Evolutionary conservation across 2,329 filamentous ascomycete genomes (phyloP).

Genomic region (Verticillium longisporum): DNA sequence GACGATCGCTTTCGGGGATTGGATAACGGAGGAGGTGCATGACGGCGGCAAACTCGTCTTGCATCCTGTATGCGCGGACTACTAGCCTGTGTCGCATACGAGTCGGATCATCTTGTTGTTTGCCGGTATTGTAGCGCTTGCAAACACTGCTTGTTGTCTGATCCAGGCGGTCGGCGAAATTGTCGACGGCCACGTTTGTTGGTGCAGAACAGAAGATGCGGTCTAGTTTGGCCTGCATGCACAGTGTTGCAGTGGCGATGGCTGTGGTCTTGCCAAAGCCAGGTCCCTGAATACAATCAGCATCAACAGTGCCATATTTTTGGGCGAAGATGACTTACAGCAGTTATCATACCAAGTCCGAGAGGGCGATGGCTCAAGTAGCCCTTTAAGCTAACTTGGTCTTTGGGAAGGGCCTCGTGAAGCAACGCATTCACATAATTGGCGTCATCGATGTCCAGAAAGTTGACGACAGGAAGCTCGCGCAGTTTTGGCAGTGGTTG

Average conservation of each 20-base stretch:
- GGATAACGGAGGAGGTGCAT: neutral
- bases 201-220: slow-evolving; percentile 8
- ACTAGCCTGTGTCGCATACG: slow-evolving; percentile 2
- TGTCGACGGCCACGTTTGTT: slow-evolving; percentile 9
- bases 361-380: neutral
- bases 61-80: neutral
- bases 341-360: slow-evolving; percentile 2
- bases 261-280: slow-evolving; percentile 12
- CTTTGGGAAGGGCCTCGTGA: neutral
- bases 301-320: neutral
- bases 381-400: neutral
- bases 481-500: neutral
- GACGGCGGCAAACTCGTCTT: slow-evolving; percentile 4
- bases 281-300: slow-evolving; percentile 2
- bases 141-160: neutral
- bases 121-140: neutral
- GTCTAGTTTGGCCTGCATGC: slow-evolving; percentile 6
- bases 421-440: neutral
- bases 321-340: neutral
- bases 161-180: slow-evolving; percentile 9
- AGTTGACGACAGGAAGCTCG: neutral
- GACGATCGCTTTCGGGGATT: neutral
- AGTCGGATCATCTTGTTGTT: neutral
- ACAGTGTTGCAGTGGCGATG: slow-evolving; percentile 1
- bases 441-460: neutral